A percentile compares a stretch with the other conserved stretches of the same genome.
phyloP scores from a whole-genome alignment of 768 basidiomycete species.

The Pulveroboletus sp. region DNA sequence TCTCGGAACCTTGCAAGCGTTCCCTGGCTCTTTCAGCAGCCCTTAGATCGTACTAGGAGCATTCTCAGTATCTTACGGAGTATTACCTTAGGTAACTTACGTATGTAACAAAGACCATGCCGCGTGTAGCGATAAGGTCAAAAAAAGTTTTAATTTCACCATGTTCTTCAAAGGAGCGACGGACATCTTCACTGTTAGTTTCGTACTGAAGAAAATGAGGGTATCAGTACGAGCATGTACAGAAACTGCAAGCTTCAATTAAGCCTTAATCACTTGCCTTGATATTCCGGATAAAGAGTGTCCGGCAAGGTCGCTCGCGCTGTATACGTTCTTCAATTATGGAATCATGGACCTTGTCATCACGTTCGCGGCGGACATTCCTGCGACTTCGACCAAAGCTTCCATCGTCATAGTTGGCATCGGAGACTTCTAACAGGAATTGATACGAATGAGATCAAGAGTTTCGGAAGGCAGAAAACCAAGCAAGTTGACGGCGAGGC shows the following conservation, averaged over 20 bases:
- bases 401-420: slow-evolving; percentile 53
- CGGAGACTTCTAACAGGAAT: slow-evolving; percentile 61
- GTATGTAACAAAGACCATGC: slow-evolving; percentile 99
- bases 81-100: slow-evolving; percentile 50
- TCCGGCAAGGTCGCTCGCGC: slow-evolving; percentile 91
- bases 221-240: slow-evolving; percentile 11
- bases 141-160: slow-evolving; percentile 98
- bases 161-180: slow-evolving; percentile 82
- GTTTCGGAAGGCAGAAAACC: slow-evolving; percentile 45
- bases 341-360: slow-evolving; percentile 86
- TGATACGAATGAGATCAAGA: slow-evolving; percentile 38
- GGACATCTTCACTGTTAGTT: slow-evolving; percentile 81
- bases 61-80: slow-evolving; percentile 13
- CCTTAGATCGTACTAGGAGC: slow-evolving; percentile 77
- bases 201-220: slow-evolving; percentile 59
- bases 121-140: slow-evolving; percentile 88
- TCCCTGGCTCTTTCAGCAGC: slow-evolving; percentile 92
- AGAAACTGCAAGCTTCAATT: slow-evolving; percentile 6
- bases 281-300: slow-evolving; percentile 95
- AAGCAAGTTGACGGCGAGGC: slow-evolving; percentile 38
- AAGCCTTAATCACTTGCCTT: slow-evolving; percentile 67
- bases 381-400: slow-evolving; percentile 46
- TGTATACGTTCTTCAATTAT: slow-evolving; percentile 93
- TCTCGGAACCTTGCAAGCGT: slow-evolving; percentile 82
- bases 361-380: slow-evolving; percentile 65